These are phyloP conservation scores for Aphanomyces cochlioides DNA, from an alignment of 352 stramenopile species.

Conservation along the genomic window DNA sequence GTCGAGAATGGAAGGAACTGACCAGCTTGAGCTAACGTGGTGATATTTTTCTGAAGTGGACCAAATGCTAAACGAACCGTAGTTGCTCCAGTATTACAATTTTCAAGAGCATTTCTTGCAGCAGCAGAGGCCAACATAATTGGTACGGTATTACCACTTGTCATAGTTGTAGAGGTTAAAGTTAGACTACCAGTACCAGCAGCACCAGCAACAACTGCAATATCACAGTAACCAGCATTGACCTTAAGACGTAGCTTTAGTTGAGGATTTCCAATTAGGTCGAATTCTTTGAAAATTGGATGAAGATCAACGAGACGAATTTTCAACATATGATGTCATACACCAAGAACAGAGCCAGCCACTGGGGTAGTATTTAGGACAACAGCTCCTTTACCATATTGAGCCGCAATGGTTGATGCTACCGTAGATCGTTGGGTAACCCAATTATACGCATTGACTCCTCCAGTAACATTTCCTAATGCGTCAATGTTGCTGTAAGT, in stretches of 20 bases:
- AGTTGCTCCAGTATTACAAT: not conserved
- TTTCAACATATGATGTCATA: slow-evolving; percentile 33
- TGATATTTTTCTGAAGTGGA: slow-evolving; percentile 23
- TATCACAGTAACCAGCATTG: slow-evolving; percentile 25
- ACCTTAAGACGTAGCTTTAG: slow-evolving; percentile 26
- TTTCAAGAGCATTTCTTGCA: slow-evolving; percentile 27
- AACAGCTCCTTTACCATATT: slow-evolving; percentile 10
- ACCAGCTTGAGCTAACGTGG: not conserved
- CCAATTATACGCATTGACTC: not conserved
- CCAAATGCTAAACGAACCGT: slow-evolving; percentile 28
- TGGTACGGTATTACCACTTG: slow-evolving; percentile 28
- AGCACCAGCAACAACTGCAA: slow-evolving; percentile 4
- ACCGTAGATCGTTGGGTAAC: not conserved
- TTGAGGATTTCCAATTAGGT: slow-evolving; percentile 33
- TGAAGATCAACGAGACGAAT: slow-evolving; percentile 33
- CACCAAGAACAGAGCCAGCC: slow-evolving; percentile 24
- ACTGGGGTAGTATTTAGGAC: slow-evolving; percentile 10
- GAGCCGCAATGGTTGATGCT: not conserved
- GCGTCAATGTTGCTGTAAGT: slow-evolving; percentile 10
- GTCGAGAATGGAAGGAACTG: slow-evolving; percentile 24
- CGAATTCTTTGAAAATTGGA: slow-evolving; percentile 34
- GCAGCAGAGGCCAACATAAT: slow-evolving; percentile 29
- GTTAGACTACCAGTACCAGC: not conserved
- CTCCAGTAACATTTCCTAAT: too few relatives aligned
- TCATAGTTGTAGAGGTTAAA: slow-evolving; percentile 27